phyloP scores from a whole-genome alignment of 495 filamentous ascomycete species.

The Penicillium desertorum region DNA sequence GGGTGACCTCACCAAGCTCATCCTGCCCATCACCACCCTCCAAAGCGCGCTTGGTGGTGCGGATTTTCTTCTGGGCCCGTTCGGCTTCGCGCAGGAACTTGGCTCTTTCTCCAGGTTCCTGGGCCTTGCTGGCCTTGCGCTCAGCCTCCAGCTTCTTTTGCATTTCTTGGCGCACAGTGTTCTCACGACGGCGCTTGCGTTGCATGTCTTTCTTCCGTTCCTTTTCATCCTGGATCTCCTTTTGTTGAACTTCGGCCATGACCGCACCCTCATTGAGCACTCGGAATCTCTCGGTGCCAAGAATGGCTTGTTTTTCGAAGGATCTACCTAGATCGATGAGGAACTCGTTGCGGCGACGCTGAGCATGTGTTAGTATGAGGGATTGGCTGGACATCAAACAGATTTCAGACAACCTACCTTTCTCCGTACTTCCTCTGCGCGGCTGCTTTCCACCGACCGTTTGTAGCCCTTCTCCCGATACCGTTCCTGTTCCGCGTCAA shows the following conservation, averaged over 20 bases:
- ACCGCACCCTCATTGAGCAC: slow-evolving; percentile 64
- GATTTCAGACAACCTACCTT: slow-evolving; percentile 42
- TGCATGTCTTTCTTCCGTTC: slow-evolving; percentile 99
- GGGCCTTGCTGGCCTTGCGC: slow-evolving; percentile 66
- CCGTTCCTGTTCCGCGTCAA: slow-evolving; percentile 54
- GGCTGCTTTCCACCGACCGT: slow-evolving; percentile 59
- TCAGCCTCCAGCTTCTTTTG: slow-evolving; percentile 83
- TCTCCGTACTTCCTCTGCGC: slow-evolving; percentile 55
- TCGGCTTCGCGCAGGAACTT: slow-evolving; percentile 78
- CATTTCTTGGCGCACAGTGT: slow-evolving; percentile 82
- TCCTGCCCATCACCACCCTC: slow-evolving; percentile 81
- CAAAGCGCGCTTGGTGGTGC: slow-evolving; percentile 76
- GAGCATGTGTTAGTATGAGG: slow-evolving; percentile 21
- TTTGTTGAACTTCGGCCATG: slow-evolving; percentile 79
- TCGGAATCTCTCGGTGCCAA: slow-evolving; percentile 55
- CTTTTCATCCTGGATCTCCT: slow-evolving; percentile 91
- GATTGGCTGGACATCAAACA: slow-evolving; percentile 17
- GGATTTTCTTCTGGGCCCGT: slow-evolving; percentile 82
- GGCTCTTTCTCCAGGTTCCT: slow-evolving; percentile 74
- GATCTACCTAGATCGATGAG: slow-evolving; percentile 50
- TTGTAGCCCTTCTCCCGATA: slow-evolving; percentile 58
- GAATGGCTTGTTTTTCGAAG: slow-evolving; percentile 54
- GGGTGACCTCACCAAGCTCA: slow-evolving; percentile 71
- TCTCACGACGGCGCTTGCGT: slow-evolving; percentile 92
- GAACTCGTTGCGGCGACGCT: slow-evolving; percentile 57